Base-by-base conservation (phyloP, 768 basidiomycete species). In the Serendipita indica region DNA sequence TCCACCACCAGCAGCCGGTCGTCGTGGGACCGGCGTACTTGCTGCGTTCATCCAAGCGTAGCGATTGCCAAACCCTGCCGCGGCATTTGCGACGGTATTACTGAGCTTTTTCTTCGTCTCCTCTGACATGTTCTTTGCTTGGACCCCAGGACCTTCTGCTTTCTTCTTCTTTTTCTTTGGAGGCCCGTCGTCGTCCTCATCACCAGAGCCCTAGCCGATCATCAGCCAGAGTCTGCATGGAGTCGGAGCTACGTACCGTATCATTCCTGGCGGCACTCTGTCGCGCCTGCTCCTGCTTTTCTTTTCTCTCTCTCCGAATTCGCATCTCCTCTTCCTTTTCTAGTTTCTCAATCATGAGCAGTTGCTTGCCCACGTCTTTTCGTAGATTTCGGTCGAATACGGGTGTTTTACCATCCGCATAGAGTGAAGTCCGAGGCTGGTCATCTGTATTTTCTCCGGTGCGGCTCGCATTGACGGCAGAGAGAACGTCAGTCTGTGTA, bases 31-130 rank as follows among this genome's bases (percentile, higher is more conserved):
- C 4, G 72, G 64, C 10, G 74, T 68, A 1, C 27, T 52, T 5
- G 75, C 54, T 3, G 84, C 78, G 14, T 73, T 89, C 87, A 92
- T 89, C 90, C 90, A 93, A 14, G 86, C 76, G 65, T 91, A 93
- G 69, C 83, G 84, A 57, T 69, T 69, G 1, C 82, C 80, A 20
- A 89, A 67, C 0, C 90, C 90, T n/a, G 89, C 87, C 3, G 88
- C 88, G 67, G 89, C 88, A 63, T 82, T 84, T 22, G 90, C 90
- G 3, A 87, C 86, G 22, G 85, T 85, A 68, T 94, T 90, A 33
- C 84, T 86, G 82, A 92, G 82, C 68, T 89, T 90, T 76, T 93
- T 93, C 63, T 83, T 75, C 64, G 89, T 85, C 64, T 92, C 90
- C 69, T 91, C 90, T 3, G 83, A 84, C 86, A 93, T 89, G 66